Conservation (phyloP, 2,329 filamentous ascomycete genomes). For the Emergomyces pasteurianus region DNA sequence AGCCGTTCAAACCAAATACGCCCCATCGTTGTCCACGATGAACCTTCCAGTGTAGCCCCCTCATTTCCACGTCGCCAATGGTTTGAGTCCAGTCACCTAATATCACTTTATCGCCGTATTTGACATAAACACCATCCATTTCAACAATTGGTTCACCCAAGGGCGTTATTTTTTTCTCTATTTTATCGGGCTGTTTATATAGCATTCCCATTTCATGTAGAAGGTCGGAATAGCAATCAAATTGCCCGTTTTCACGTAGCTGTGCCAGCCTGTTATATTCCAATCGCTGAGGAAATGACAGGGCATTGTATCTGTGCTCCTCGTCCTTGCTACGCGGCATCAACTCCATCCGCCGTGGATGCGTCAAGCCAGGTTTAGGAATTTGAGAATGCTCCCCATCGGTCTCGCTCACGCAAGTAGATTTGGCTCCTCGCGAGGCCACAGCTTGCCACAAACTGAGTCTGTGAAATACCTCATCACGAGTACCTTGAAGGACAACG, state of each 20-base stretch:
- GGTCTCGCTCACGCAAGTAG: conserved; percentile 5
- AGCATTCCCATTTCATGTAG: not conserved
- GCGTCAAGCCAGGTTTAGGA: not conserved
- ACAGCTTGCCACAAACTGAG: conserved; percentile 21
- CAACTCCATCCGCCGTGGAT: conserved; percentile 17
- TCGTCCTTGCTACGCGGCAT: conserved; percentile 13
- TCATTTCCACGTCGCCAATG: conserved; percentile 34
- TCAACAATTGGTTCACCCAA: conserved; percentile 65
- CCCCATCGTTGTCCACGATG: conserved; percentile 78
- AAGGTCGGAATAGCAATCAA: conserved; percentile 5
- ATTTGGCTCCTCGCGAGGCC: not conserved
- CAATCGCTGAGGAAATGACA: conserved; percentile 7
- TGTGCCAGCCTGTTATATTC: conserved; percentile 6
- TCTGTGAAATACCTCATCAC: conserved; percentile 44
- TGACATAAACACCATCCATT: conserved; percentile 73
- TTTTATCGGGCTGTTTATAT: not conserved
- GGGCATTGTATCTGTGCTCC: not conserved
- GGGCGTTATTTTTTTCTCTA: not conserved
- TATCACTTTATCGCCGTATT: conserved; percentile 64
- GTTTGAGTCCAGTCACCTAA: conserved; percentile 68
- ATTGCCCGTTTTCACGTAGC: conserved; percentile 6
- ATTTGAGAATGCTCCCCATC: conserved; percentile 12
- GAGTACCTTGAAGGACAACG: conserved; percentile 54
- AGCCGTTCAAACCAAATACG: conserved; percentile 84
- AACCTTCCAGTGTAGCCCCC: conserved; percentile 73